Base-by-base conservation (phyloP, 2,329 filamentous ascomycete species). In the Beauveria australis region DNA sequence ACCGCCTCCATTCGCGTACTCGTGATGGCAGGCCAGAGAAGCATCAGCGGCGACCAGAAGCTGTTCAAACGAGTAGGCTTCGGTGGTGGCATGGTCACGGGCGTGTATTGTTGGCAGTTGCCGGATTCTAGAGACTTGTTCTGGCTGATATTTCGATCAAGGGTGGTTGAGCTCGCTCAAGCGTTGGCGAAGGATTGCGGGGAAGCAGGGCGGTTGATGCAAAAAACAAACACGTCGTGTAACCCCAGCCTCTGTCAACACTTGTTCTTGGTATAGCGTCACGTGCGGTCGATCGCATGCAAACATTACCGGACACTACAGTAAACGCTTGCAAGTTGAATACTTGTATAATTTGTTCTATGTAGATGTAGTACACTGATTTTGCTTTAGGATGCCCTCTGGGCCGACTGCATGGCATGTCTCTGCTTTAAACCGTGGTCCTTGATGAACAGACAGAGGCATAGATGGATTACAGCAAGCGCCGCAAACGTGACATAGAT, bases 21-120 rank as follows among this genome's bases (percentile, higher is more conserved):
- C 28, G 48, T 19, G 18, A 59, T 51, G 26, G 57, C 57, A 8
- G 57, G 57, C 57, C 57, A 59, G 8, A 59, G 48, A 10, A 59
- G 47, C 41, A 14, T 14, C 47, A 53, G 19, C 49, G 57, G 57
- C 37, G 57, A 43, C 18, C 24, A 59, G 24, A 59, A 22, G 49
- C 57, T 59, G 48, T n/a, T 53, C 4, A 44, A 24, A 24, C 57
- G 57, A 30, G 47, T 59, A 6, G 47, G 57, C 37, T 59, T 16
- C 3, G 46, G 46, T 48, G 6, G 26, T 19, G 53, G 43, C 53
- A 48, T 47, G 12, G n/a, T 48, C 18, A 14, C 16, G 40, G 12
- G 24, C 3, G 53, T 41, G 3, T 53, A 16, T 53, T 4, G 6
- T 40, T 24, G 18, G 30, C 22, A 26, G 16, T 41, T 14, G 33